Evolutionary conservation across 2,329 filamentous ascomycete genomes (phyloP).

Genomic region (Aspergillus versicolor): DNA sequence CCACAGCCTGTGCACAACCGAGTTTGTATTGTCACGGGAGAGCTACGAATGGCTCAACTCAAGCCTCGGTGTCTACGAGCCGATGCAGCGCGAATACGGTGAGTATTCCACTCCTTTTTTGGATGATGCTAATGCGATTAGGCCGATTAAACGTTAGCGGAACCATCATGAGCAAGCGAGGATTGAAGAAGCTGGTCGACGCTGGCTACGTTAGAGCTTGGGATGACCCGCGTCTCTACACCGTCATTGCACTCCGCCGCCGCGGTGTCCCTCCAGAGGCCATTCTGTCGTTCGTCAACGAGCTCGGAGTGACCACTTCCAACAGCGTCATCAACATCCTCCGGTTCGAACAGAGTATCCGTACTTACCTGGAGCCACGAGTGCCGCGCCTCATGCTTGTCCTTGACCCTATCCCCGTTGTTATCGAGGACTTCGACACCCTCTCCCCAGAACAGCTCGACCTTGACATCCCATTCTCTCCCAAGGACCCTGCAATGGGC

Average conservation of each 20-base stretch:
- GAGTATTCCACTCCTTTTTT: background rate
- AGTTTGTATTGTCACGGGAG: constrained; percentile 79
- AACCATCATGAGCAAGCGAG: constrained; percentile 83
- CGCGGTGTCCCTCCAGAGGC: constrained; percentile 85
- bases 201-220: constrained; percentile 78
- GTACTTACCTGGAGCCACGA: constrained; percentile 81
- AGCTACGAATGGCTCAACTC: constrained; percentile 92
- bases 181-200: constrained; percentile 75
- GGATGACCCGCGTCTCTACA: constrained; percentile 90
- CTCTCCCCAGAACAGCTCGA: constrained; percentile 66
- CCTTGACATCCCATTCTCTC: constrained; percentile 71
- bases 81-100: constrained; percentile 89
- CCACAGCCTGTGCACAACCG: constrained; percentile 88
- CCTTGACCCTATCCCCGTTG: constrained; percentile 77
- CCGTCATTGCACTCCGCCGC: constrained; percentile 77
- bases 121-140: background rate
- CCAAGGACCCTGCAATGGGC: constrained; percentile 65
- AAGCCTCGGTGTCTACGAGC: constrained; percentile 76
- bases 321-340: constrained; percentile 75
- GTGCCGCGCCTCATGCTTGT: constrained; percentile 89
- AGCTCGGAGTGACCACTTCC: constrained; percentile 84
- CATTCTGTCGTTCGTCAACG: constrained; percentile 84
- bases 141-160: constrained; percentile 72
- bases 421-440: constrained; percentile 77
- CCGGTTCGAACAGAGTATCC: constrained; percentile 82